Base-by-base conservation (phyloP, 2,329 filamentous ascomycete species). In the Ceratocystis diversiconidia region DNA sequence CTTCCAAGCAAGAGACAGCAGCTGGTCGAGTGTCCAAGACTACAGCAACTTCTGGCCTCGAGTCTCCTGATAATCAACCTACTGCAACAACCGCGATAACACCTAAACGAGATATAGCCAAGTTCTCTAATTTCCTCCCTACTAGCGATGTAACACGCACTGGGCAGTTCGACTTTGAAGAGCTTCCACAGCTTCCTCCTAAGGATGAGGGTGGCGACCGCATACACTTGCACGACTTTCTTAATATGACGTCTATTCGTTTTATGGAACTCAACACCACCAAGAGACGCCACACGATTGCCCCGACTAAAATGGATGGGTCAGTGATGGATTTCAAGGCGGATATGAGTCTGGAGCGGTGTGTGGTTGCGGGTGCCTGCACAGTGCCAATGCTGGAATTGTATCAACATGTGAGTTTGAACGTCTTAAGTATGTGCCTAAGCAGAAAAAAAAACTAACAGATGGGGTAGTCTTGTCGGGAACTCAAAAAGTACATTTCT, bases 211-310 rank as follows among this genome's bases (percentile, higher is more conserved):
- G 84, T n/a, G 79, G 79, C 22, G 74, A 78, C 12, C 81, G 80
- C 25, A 91, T 96, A 64, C 88, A 92, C 59, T 79, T 99, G 2
- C 90, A 96, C 70, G 89, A 96, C 64, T 99, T 99, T 75, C 78
- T 99, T 57, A 90, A 95, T 69, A 86, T 96, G 85, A 96, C 92
- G 1, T 95, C 90, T 67, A 96, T 99, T 71, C 89, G 92, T 64
- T 99, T 99, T 76, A 96, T 99, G 89, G 94, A 99, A 73, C 80
- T 99, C 62, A 96, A 88, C n/a, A 96, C 92, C 0, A 96, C 92
- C 1, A 97, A 97, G 74, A 82, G 92, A 70, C 83, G 94, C 65
- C 88, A 95, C 71, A 97, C 92, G 0, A 85, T 87, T 59, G 87
- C 83, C 2, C 85, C 85, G 15, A 73, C 78, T 64, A 71, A 74